Evolutionary conservation across 371 early-diverging fungal species (phyloP), one percentile per base, ranked within the genome.

Genomic region (Zychaea mexicana): DNA sequence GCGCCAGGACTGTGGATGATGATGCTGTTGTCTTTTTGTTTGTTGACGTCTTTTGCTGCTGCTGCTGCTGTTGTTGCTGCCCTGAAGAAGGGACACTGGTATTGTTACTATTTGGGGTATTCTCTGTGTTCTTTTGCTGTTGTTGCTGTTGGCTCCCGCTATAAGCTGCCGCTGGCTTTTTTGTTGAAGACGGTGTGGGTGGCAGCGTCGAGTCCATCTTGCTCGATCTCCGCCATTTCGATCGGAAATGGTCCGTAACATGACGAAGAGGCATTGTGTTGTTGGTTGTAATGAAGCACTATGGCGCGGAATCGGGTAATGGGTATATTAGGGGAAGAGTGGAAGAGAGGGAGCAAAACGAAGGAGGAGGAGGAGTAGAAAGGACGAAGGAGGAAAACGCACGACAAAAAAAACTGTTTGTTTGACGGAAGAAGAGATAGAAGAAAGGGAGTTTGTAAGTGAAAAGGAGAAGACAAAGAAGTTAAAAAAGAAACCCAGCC

Each of bases 171-270:
- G 24, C 49, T n/a, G 8, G 24, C 49, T n/a, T n/a, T n/a, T n/a
- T n/a, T n/a, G 49, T 6, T 49, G 17, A 10, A 6, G 49, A 49
- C 49, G 21, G 24, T 12, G 49, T 49, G 12, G 55, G 31, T 61
- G 24, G 15, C 36, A 70, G 84, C 76, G 64, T 81, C 70, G 72
- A 68, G 56, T 57, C 70, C 53, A 61, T 65, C 76, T 73, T 57
- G 74, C 70, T 56, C 49, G 64, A 73, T 65, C 71, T 70, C 39
- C 69, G 67, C 80, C 77, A 77, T 67, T 77, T 77, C 15, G 46
- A 64, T 45, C 65, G 57, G 36, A 76, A 61, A 26, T 75, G 79
- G 58, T 72, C 76, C 27, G 76, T 62, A 49, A 79, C 74, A 45
- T 68, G 68, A 39, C 70, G 68, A 38, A 79, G 64, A 27, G 74